These are phyloP conservation scores for Retiboletus fuscus DNA, from an alignment of 1,284 basidiomycete genomes.

Conservation along the genomic window DNA sequence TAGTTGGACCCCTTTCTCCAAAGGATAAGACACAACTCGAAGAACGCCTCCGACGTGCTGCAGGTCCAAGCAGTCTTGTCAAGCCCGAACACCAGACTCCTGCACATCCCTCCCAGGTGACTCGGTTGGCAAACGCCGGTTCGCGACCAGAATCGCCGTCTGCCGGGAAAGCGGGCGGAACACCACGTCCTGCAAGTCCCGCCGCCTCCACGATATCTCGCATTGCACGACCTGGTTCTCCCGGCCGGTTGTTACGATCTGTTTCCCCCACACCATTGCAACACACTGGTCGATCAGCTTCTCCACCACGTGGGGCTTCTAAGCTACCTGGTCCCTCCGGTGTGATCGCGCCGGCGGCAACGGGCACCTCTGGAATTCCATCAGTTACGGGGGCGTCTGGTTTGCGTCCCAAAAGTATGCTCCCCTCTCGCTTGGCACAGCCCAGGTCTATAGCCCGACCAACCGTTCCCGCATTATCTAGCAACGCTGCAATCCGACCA, in stretches of 20 bases:
- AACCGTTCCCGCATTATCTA: constrained; percentile 33
- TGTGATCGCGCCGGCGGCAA: constrained; percentile 48
- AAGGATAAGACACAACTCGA: constrained; percentile 94
- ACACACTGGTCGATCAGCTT: constrained; percentile 55
- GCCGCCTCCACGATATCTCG: constrained; percentile 63
- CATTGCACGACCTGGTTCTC: constrained; percentile 72
- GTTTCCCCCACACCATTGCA: constrained; percentile 61
- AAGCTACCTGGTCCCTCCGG: constrained; percentile 42
- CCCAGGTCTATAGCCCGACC: constrained; percentile 59
- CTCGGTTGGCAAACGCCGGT: constrained; percentile 64
- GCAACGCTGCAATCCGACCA: constrained; percentile 36
- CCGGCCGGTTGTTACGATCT: constrained; percentile 61
- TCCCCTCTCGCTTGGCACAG: constrained; percentile 77
- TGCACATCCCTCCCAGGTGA: constrained; percentile 56
- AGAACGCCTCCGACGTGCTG: constrained; percentile 87
- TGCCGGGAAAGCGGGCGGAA: constrained; percentile 55
- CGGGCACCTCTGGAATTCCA: constrained; percentile 48
- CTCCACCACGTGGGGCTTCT: constrained; percentile 54
- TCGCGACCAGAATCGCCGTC: constrained; percentile 69
- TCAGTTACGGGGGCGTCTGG: constrained; percentile 62
- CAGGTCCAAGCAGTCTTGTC: constrained; percentile 69
- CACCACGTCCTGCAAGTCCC: constrained; percentile 75
- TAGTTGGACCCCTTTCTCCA: constrained; percentile 80
- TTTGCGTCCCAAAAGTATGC: constrained; percentile 69
- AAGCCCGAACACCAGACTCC: constrained; percentile 55